Evolutionary conservation across 2,329 filamentous ascomycete genomes (phyloP).

Genomic region (Fusarium domesticum): DNA sequence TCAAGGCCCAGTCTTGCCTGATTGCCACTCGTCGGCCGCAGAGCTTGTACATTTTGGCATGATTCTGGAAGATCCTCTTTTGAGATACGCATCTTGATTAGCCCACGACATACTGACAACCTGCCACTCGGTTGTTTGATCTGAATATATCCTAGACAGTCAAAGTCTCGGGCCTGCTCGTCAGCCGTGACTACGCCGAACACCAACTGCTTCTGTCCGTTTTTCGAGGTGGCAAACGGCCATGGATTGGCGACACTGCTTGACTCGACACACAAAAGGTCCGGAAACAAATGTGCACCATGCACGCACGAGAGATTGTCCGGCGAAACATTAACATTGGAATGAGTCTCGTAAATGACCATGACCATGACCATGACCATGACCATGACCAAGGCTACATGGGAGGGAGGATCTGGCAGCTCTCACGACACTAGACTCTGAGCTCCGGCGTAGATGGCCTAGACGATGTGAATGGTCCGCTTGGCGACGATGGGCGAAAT

Average conservation of each 20-base stretch:
- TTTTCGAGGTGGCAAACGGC: too few relatives aligned
- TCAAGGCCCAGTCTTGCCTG: neutral
- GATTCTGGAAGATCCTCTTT: slow-evolving; percentile 33
- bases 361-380: too few relatives aligned
- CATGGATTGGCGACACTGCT: too few relatives aligned
- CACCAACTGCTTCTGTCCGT: neutral
- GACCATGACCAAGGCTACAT: too few relatives aligned
- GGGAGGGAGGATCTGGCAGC: slow-evolving; percentile 6
- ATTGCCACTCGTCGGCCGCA: too few relatives aligned
- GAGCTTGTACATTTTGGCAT: slow-evolving; percentile 24
- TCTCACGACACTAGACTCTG: neutral
- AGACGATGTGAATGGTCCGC: slow-evolving; percentile 18
- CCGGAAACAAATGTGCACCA: too few relatives aligned
- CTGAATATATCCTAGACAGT: neutral
- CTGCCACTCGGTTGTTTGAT: neutral
- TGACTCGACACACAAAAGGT: too few relatives aligned
- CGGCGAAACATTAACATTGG: too few relatives aligned
- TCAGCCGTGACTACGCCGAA: neutral
- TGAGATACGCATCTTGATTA: slow-evolving; percentile 19
- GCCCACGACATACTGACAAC: neutral
- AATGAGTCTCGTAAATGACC: too few relatives aligned
- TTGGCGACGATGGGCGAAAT: slow-evolving; percentile 25
- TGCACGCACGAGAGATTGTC: too few relatives aligned
- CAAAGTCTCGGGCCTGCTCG: neutral
- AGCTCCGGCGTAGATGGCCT: too few relatives aligned